Conservation (phyloP, 805 yeast genomes). For the Saccharomycopsis fermentans region DNA sequence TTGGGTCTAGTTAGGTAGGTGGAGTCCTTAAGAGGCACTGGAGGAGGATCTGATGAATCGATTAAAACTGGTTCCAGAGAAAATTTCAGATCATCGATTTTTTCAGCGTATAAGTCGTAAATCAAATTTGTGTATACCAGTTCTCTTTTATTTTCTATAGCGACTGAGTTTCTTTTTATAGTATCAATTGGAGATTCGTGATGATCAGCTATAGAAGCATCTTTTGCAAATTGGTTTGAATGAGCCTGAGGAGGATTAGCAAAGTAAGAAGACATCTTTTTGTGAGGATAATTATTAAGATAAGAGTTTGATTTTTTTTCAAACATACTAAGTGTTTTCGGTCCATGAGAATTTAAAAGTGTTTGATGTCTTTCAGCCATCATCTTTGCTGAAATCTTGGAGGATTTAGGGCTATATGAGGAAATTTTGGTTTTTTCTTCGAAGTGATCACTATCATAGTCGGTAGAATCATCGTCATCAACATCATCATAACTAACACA, state of each 20-base stretch:
- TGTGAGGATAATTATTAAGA: not conserved
- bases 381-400: not conserved
- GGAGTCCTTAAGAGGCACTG: not conserved
- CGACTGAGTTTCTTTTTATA: not conserved
- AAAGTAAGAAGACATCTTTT: not conserved
- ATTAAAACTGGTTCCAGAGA: not conserved
- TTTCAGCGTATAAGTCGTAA: not conserved
- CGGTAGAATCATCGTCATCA: not conserved
- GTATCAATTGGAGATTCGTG: not conserved
- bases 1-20: not conserved
- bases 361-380: not conserved
- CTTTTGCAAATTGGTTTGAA: not conserved
- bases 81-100: not conserved
- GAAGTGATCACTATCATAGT: not conserved
- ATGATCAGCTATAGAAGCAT: not conserved
- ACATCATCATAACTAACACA: not conserved
- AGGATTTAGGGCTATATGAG: not conserved
- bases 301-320: not conserved
- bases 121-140: not conserved
- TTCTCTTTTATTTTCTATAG: not conserved
- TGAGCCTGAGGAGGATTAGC: not conserved
- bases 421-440: not conserved
- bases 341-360: not conserved
- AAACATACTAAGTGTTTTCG: not conserved
- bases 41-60: not conserved